Evolutionary conservation across 495 filamentous ascomycete species (phyloP), one percentile per base, ranked within the genome.

Genomic region (Penicillium roqueforti): DNA sequence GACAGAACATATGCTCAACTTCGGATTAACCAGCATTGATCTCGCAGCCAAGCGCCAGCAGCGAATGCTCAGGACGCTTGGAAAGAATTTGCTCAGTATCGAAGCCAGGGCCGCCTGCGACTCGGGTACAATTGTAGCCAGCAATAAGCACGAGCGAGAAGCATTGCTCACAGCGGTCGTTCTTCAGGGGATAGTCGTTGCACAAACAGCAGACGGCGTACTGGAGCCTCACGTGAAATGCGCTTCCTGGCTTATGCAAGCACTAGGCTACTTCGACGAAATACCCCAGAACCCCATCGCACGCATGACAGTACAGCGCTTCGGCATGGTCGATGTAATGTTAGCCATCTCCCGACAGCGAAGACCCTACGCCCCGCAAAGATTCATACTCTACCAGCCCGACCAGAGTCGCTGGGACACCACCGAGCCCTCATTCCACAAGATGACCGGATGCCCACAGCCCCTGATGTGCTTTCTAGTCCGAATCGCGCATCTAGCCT

Each of bases 1-100:
- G 7, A 62, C 61, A 31, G 64, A 67, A 36, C 64, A 65, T 32
- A 67, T 67, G 64, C 62, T 67, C 7, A 67, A 67, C 40, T 67
- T 67, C 23, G 62, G 59, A 5, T 45, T 67, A 6, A 46, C 59
- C 13, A 65, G 57, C 43, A 50, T 67, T 13, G 56, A 62, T 23
- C 53, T 51, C 9, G 64, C 64, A 42, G 64, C 62, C 37, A 51
- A 59, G 29, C 57, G 59, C 37, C 64, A 67, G 28, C 61, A 62
- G 34, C 53, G 58, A 49, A 62, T 67, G 59, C 56, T 67, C 3
- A 22, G 59, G 45, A 65, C 56, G 0, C 61, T 67, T 29, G 57
- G 59, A 41, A 59, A 65, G 19, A 60, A 60, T 18, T 52, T 67
- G 1, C 50, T 51, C 18, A 39, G 51, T 5, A 50, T 67, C 8